These are phyloP conservation scores for Xylariaceae sp. DNA, from an alignment of 2,329 filamentous ascomycete genomes.

Conservation along the genomic window DNA sequence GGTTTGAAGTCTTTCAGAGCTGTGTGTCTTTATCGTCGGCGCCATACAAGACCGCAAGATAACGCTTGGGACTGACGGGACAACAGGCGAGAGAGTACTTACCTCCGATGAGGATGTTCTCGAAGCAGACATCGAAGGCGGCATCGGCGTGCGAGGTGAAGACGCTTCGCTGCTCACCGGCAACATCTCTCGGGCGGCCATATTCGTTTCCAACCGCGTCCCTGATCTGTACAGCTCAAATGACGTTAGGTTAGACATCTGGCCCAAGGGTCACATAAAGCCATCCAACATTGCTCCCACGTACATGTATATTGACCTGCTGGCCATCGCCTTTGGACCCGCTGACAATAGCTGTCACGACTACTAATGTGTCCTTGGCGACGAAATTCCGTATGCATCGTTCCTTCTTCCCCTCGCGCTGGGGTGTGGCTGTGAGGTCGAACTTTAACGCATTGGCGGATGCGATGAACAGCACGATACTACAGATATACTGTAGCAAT, in stretches of 20 bases:
- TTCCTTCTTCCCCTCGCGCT: constrained; percentile 59
- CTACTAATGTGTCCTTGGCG: constrained; percentile 82
- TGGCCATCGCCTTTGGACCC: constrained; percentile 90
- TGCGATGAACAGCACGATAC: constrained; percentile 50
- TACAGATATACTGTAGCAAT: constrained; percentile 54
- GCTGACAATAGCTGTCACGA: constrained; percentile 84
- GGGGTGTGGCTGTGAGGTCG: constrained; percentile 67
- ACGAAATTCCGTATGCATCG: constrained; percentile 98
- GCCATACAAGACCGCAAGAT: too few relatives aligned
- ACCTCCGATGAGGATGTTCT: constrained; percentile 72
- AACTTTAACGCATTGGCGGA: constrained; percentile 76
- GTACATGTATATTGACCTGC: constrained; percentile 86
- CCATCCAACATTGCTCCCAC: too few relatives aligned
- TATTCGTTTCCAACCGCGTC: constrained; percentile 97
- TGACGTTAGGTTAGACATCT: too few relatives aligned
- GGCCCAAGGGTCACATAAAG: too few relatives aligned
- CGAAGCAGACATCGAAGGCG: constrained; percentile 94
- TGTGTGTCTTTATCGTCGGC: constrained; percentile 8
- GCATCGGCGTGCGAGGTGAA: constrained; percentile 91
- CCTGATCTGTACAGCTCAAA: constrained; percentile 79
- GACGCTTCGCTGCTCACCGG: constrained; percentile 84
- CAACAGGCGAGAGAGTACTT: too few relatives aligned
- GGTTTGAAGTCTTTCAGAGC: constrained; percentile 21
- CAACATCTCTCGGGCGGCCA: constrained; percentile 82
- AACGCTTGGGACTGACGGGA: too few relatives aligned